phyloP scores from a whole-genome alignment of 2,329 filamentous ascomycete genomes.

The Boeremia exigua region DNA sequence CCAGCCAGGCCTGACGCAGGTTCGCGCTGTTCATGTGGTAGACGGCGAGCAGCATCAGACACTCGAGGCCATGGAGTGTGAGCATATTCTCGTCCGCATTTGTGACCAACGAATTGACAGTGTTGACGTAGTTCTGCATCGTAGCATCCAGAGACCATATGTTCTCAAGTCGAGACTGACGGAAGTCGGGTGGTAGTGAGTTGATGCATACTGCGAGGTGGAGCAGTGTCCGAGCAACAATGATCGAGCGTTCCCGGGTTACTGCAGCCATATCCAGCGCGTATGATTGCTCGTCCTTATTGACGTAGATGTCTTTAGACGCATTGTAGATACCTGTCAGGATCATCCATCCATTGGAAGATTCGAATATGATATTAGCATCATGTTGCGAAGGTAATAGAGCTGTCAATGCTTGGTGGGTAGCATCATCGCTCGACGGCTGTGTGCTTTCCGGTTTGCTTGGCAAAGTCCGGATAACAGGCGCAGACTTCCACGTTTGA shows the following conservation, averaged over 20 bases:
- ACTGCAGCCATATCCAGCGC: constrained; percentile 42
- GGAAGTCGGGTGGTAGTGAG: constrained; percentile 41
- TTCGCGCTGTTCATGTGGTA: constrained; percentile 41
- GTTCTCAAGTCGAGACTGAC: constrained; percentile 30
- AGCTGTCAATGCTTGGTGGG: constrained; percentile 31
- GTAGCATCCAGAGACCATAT: constrained; percentile 44
- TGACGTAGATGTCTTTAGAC: constrained; percentile 37
- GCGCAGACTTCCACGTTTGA: constrained; percentile 41
- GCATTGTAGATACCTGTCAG: constrained; percentile 39
- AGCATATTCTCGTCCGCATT: constrained; percentile 44
- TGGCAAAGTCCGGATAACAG: constrained; percentile 33
- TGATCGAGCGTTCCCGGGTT: constrained; percentile 33
- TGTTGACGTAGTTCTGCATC: constrained; percentile 42
- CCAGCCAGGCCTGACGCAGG: constrained; percentile 43
- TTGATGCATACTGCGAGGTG: constrained; percentile 45
- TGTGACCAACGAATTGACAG: constrained; percentile 38
- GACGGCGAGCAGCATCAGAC: constrained; percentile 37
- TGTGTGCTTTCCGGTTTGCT: constrained; percentile 22
- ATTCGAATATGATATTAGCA: constrained; percentile 45
- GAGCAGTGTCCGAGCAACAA: constrained; percentile 44
- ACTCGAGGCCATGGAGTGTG: constrained; percentile 46
- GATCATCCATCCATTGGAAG: constrained; percentile 47
- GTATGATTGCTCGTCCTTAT: constrained; percentile 40
- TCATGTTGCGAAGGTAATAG: constrained; percentile 46
- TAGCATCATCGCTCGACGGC: constrained; percentile 20